Base-by-base conservation (phyloP, 2,329 filamentous ascomycete genomes). In the Aureobasidium subglaciale region DNA sequence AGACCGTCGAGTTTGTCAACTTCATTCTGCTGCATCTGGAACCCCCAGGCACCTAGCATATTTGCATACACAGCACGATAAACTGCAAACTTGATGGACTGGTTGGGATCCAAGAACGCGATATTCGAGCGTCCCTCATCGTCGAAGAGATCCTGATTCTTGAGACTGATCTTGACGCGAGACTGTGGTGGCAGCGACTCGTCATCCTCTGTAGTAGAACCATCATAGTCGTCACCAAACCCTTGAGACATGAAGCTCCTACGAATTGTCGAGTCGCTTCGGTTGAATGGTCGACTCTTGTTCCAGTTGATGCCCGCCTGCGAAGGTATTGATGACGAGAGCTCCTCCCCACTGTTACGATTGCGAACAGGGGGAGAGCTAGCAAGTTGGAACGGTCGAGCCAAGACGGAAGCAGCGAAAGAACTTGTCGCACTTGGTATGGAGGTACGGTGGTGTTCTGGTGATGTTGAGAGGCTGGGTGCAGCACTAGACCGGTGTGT, bases 31-130 rank as follows among this genome's bases (percentile, higher is more conserved):
- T 79, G 71, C 20, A 79, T 72, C 11, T 75, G 70, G 10, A 85
- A 61, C 11, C 75, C 75, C 82, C 82, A 85, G 8, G 78, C 75
- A n/a, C 76, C 76, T 4, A 85, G 72, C 55, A 82, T 70, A 45
- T 82, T 71, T 3, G 82, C 80, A 65, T 85, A 85, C 41, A 76
- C 71, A 49, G 72, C 68, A 38, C 80, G 75, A 70, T 83, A 86
- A 2, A 75, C 70, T 6, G 68, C 69, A 61, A 78, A 79, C 40
- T 78, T 69, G 60, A 66, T 68, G 18, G 74, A 72, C 41, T 78
- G 73, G 9, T 69, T 70, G 41, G 71, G 69, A 40, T 82, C 74
- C 5, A 84, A 67, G 18, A 84, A 67, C 11, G 77, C 71, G 16
- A 71, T 67, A 53, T 71, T 71, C 3, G 73, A 66, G 50, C 71